A percentile compares a stretch with the other conserved stretches of the same genome.
Conservation (phyloP, 2,329 filamentous ascomycete species). For the Pseudocercospora cruenta region DNA sequence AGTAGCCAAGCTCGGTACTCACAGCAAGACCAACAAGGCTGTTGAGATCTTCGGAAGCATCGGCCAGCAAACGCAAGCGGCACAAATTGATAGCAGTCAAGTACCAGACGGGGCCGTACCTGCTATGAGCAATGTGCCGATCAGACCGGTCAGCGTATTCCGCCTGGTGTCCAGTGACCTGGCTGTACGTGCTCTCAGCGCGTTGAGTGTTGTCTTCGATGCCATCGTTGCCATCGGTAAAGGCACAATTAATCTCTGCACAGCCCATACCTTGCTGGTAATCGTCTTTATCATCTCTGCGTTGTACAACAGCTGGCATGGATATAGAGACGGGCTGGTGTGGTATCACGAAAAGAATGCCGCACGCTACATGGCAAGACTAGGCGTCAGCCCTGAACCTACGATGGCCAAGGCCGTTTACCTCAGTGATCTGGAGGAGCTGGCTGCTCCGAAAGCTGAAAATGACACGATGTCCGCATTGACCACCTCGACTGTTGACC, state of each 20-base stretch:
- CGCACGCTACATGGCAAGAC: constrained; percentile 74
- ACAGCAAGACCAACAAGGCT: constrained; percentile 75
- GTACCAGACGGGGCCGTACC: constrained; percentile 23
- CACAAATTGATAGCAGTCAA: constrained; percentile 44
- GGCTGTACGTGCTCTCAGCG: constrained; percentile 30
- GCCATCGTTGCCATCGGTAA: constrained; percentile 45
- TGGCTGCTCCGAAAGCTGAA: constrained; percentile 44
- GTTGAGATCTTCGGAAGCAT: constrained; percentile 79
- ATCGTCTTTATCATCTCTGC: constrained; percentile 69
- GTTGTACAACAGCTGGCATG: constrained; percentile 73
- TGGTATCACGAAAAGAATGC: constrained; percentile 90
- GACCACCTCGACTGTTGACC: not conserved
- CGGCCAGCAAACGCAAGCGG: constrained; percentile 64
- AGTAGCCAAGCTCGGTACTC: constrained; percentile 72
- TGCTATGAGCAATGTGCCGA: constrained; percentile 15
- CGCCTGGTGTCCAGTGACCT: constrained; percentile 38
- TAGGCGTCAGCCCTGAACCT: constrained; percentile 78
- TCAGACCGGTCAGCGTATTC: constrained; percentile 28
- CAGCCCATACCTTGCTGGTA: constrained; percentile 74
- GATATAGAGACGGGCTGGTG: constrained; percentile 70
- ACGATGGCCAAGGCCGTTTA: constrained; percentile 87
- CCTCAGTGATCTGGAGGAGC: constrained; percentile 74
- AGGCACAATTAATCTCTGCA: constrained; percentile 34
- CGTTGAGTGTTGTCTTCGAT: constrained; percentile 43
- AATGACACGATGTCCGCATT: constrained; percentile 23